These are phyloP conservation scores for Skeletonema marinoi DNA, from an alignment of 108 stramenopile genomes.

Conservation along the genomic window DNA sequence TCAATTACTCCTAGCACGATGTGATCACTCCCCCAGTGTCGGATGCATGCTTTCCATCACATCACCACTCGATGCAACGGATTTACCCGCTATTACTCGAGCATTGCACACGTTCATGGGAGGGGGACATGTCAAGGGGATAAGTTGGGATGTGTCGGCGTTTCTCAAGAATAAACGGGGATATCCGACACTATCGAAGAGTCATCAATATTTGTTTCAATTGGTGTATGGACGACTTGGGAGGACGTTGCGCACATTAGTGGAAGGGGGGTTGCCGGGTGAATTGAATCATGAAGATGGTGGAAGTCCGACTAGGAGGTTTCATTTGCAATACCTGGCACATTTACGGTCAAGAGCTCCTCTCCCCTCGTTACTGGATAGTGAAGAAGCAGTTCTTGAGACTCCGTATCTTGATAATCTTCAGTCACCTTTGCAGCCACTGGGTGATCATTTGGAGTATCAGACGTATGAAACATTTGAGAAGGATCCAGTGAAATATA, in stretches of 20 bases:
- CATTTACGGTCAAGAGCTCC: conserved; percentile 74
- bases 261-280: conserved; percentile 48
- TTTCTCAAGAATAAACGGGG: conserved; percentile 94
- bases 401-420: conserved; percentile 88
- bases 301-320: conserved; percentile 38
- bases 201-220: conserved; percentile 78
- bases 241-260: conserved; percentile 64
- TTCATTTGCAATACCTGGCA: conserved; percentile 90
- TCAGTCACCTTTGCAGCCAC: conserved; percentile 96
- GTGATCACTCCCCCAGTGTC: conserved; percentile 67
- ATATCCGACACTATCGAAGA: conserved; percentile 88
- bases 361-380: conserved; percentile 50
- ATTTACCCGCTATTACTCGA: conserved; percentile 1
- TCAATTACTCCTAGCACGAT: conserved; percentile 65
- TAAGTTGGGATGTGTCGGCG: conserved; percentile 67
- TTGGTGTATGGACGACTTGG: conserved; percentile 68
- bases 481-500: conserved; percentile 97
- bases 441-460: conserved; percentile 97
- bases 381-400: conserved; percentile 79
- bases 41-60: conserved; percentile 46
- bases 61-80: conserved; percentile 16
- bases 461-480: conserved; percentile 98
- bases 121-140: conserved; percentile 68
- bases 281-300: background rate
- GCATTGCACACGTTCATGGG: conserved; percentile 79